These are phyloP conservation scores for Trichoderma endophyticum DNA, from an alignment of 2,329 filamentous ascomycete genomes.

Conservation along the genomic window DNA sequence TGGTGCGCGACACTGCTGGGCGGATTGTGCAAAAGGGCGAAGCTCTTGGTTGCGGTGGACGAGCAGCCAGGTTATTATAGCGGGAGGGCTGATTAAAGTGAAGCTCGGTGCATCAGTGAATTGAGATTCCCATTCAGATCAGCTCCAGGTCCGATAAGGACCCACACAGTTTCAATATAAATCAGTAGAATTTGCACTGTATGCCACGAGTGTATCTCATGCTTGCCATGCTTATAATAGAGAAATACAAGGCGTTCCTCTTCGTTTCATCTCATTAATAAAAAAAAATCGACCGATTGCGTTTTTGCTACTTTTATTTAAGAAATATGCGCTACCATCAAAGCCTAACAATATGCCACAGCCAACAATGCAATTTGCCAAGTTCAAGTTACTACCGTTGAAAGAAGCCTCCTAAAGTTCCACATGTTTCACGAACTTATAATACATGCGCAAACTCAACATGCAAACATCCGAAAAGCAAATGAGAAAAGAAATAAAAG, in stretches of 20 bases:
- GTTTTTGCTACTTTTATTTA: background rate
- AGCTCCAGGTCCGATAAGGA: background rate
- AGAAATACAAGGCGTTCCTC: too few relatives aligned
- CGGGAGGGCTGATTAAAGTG: background rate
- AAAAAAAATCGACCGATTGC: background rate
- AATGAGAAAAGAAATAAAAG: background rate
- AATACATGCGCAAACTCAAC: background rate
- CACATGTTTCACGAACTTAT: background rate
- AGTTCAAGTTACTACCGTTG: background rate
- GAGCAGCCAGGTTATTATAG: background rate
- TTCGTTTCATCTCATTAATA: too few relatives aligned
- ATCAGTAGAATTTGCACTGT: background rate
- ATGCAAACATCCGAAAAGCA: background rate
- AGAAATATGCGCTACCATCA: background rate
- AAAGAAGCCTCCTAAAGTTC: background rate
- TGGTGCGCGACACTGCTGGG: background rate
- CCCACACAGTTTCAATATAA: background rate
- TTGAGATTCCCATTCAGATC: background rate
- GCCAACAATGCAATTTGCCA: background rate
- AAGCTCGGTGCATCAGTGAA: conserved; percentile 1
- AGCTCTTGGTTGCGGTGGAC: background rate
- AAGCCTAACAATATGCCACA: background rate
- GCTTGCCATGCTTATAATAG: too few relatives aligned
- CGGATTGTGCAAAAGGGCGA: background rate
- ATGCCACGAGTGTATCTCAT: background rate